Base-by-base conservation (phyloP, 2,329 filamentous ascomycete species). In the Pyrenophora graminea region DNA sequence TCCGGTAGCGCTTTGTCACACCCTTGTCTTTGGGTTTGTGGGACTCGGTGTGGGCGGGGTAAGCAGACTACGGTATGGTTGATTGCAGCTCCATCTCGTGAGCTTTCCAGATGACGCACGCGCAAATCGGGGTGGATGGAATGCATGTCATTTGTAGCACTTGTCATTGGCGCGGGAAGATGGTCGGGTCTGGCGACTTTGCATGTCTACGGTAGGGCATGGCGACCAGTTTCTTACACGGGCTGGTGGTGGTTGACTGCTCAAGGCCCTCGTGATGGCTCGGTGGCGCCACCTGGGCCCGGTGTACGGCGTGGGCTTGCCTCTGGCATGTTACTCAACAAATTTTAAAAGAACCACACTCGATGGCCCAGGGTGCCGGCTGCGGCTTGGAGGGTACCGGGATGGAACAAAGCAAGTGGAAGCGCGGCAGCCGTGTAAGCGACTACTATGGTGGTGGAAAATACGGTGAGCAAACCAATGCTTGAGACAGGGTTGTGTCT, bases 61-160 rank as follows among this genome's bases (percentile, higher is more conserved):
- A 25, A 55, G 40, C n/a, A 32, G 37, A 39, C 27, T 12, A 23
- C 25, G 3, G 37, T 12, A 23, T 19, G 3, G 37, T 12, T 37
- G 18, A 46, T 27, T 23, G 43, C 51, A 40, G 51, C 40, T 48
- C 44, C 51, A 45, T 45, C 51, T 55, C 53, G 55, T 59, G 49
- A 43, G 30, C 55, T 53, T 53, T 56, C 58, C 59, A 53, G 50
- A 55, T 58, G 51, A 53, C 53, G 56, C 54, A 42, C 44, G 44
- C 38, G 17, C 21, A 36, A 41, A 30, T 21, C 39, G 30, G 56
- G 39, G 51, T 39, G 38, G 48, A 55, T 59, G 58, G 36, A 48
- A 56, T 59, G 58, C 61, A 62, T 64, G 56, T 56, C 45, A 53
- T 27, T 18, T 48, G n/a, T 30, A 7, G 19, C 8, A 40, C 15